Conservation (phyloP, 345 rosid genomes). For the Pistacia atlantica region DNA sequence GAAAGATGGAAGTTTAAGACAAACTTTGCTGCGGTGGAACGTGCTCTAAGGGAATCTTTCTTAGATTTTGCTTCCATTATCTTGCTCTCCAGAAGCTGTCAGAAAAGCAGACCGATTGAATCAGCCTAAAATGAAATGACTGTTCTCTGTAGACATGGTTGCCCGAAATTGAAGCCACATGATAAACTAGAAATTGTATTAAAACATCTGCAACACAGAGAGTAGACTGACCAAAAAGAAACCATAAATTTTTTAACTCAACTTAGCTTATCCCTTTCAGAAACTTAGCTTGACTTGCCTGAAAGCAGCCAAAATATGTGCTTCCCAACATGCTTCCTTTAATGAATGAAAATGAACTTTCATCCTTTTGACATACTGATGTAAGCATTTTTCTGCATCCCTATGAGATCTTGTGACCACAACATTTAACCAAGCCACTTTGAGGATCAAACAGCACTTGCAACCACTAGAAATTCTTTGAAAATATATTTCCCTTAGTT, state of each 20-base stretch:
- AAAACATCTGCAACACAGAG: neutral
- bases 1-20: constrained; percentile 14
- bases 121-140: neutral
- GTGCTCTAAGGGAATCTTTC: constrained; percentile 62
- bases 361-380: too few relatives aligned
- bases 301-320: too few relatives aligned
- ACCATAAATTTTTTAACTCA: neutral
- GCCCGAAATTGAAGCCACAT: neutral
- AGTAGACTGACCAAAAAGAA: neutral
- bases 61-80: constrained; percentile 62
- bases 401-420: too few relatives aligned
- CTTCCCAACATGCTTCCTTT: too few relatives aligned
- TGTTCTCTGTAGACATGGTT: neutral
- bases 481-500: too few relatives aligned
- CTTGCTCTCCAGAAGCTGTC: constrained; percentile 60
- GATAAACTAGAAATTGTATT: neutral
- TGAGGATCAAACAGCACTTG: too few relatives aligned
- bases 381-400: too few relatives aligned
- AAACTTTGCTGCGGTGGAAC: constrained; percentile 57
- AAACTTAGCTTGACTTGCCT: too few relatives aligned
- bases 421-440: too few relatives aligned
- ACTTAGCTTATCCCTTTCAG: too few relatives aligned
- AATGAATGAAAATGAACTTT: too few relatives aligned
- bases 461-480: too few relatives aligned
- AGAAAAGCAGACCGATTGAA: constrained; percentile 8